Evolutionary conservation across 2,329 filamentous ascomycete genomes (phyloP).

Genomic region (Fusarium redolens): DNA sequence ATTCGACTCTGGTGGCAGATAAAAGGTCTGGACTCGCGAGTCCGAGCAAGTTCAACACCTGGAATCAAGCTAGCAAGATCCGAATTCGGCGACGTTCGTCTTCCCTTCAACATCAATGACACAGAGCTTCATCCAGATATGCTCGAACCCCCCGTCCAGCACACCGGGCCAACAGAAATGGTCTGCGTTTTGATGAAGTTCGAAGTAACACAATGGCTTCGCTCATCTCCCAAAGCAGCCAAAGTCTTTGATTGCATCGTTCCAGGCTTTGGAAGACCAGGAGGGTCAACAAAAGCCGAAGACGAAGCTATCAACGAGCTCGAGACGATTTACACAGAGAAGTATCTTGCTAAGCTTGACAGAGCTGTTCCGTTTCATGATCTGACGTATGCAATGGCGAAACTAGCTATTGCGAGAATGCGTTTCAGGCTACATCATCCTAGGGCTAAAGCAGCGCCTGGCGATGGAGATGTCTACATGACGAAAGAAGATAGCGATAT

Average conservation of each 20-base stretch:
- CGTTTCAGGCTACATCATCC: conserved; percentile 48
- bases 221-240: conserved; percentile 34
- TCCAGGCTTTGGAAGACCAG: background rate
- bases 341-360: conserved; percentile 40
- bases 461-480: conserved; percentile 19
- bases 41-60: background rate
- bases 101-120: conserved; percentile 69
- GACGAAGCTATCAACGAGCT: conserved; percentile 45
- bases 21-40: conserved; percentile 32
- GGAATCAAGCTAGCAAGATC: conserved; percentile 1
- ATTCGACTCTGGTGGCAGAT: conserved; percentile 47
- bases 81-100: conserved; percentile 37
- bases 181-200: conserved; percentile 53
- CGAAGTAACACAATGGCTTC: conserved; percentile 45
- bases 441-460: conserved; percentile 9
- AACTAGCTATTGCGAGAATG: conserved; percentile 43
- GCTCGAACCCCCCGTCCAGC: conserved; percentile 57
- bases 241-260: conserved; percentile 34
- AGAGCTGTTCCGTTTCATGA: conserved; percentile 46
- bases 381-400: conserved; percentile 37
- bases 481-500: conserved; percentile 37
- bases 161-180: conserved; percentile 67
- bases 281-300: conserved; percentile 11
- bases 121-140: conserved; percentile 62
- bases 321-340: conserved; percentile 40